Evolutionary conservation across 108 stramenopile genomes (phyloP), one percentile per base, ranked within the genome.

Genomic region (Skeletonema potamos): DNA sequence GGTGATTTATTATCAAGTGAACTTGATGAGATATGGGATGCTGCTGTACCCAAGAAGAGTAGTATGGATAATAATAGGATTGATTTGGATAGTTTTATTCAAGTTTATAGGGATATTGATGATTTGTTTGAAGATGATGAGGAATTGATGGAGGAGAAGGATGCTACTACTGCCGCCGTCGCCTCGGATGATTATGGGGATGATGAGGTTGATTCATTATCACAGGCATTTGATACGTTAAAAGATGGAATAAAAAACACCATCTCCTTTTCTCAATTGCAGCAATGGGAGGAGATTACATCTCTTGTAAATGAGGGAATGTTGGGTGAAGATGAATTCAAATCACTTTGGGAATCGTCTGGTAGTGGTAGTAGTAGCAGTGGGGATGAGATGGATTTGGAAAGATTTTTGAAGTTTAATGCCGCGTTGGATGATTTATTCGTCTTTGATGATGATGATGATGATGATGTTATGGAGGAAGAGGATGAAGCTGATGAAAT

Each of bases 71-170:
- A 73, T 7, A 66, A 86, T 32, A 58, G 66, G 67, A 85, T 92
- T 51, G 82, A 92, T 74, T 76, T 83, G 12, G 87, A 87, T 68
- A 73, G 86, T 29, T 94, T 94, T 74, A 76, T 87, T 17, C 85
- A 89, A 66, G 80, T 89, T 15, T 94, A 87, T 68, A 72, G 83
- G 39, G 88, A 87, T 68, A 89, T 94, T 44, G 89, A 90, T 71
- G 88, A 90, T 60, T 55, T 94, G 72, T 94, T 94, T 78, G 93
- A 94, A 78, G 83, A 89, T 18, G 89, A 87, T 9, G 77, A 30
- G 62, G 57, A n/a, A 29, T 20, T 7, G 46, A 20, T n/a, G n/a
- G 77, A 85, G 6, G 76, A 75, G 18, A 80, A 76, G 33, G 73
- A 64, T 12, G 73, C 28, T 20, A 41, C 51, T 46, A 59, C 39